Evolutionary conservation across 1,139 yeast species (phyloP).

Genomic region (Pichia sp.): DNA sequence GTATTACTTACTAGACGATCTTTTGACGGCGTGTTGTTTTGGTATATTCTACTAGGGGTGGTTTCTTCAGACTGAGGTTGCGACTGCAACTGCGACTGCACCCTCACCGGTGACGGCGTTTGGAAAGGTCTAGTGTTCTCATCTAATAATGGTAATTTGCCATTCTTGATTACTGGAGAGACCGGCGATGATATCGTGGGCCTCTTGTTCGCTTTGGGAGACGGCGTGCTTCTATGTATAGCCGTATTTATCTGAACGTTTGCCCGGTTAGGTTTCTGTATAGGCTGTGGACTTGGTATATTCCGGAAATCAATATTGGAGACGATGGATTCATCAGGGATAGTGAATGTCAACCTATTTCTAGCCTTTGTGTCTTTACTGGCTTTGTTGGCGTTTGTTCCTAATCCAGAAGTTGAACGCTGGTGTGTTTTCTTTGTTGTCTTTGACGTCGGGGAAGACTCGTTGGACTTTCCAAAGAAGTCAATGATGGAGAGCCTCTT

Average conservation of each 20-base stretch:
- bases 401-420: no score
- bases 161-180: slow-evolving; percentile 1
- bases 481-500: slow-evolving; percentile 11
- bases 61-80: neutral
- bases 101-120: no score
- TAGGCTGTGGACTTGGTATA: slow-evolving; percentile 6
- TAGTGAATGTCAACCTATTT: slow-evolving; percentile 7
- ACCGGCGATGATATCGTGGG: slow-evolving; percentile 1
- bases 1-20: slow-evolving; percentile 2
- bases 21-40: neutral
- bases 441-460: neutral
- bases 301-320: slow-evolving; percentile 2
- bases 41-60: neutral
- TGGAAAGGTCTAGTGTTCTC: no score
- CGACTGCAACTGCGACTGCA: no score
- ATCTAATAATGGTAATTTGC: no score
- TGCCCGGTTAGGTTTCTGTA: slow-evolving; percentile 1
- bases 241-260: slow-evolving; percentile 1
- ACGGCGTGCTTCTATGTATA: neutral
- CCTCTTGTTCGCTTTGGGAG: neutral
- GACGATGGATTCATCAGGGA: slow-evolving; percentile 11
- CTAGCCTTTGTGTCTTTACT: neutral
- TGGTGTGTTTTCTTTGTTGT: neutral
- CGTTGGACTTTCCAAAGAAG: slow-evolving; percentile 9
- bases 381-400: neutral